These are phyloP conservation scores for Ascochyta viciae-villosae DNA, from an alignment of 2,329 filamentous ascomycete genomes.

Conservation along the genomic window DNA sequence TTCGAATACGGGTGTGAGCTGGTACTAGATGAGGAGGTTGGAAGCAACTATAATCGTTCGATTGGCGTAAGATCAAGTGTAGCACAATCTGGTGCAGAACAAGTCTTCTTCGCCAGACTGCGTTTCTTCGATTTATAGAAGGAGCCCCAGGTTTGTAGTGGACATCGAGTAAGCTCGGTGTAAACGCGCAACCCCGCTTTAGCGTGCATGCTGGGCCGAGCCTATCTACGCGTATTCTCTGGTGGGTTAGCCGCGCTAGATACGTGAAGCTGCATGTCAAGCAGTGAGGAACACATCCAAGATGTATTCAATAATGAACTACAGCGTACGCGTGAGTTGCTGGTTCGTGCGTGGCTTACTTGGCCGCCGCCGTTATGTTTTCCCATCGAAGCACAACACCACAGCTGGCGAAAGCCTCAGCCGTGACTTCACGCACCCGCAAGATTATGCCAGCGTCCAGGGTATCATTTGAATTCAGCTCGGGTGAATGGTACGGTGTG, in stretches of 20 bases:
- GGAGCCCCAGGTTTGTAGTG: not conserved
- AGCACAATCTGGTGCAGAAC: too few relatives aligned
- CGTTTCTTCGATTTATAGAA: too few relatives aligned
- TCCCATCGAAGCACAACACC: not conserved
- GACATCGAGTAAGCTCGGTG: conserved; percentile 8
- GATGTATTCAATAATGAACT: too few relatives aligned
- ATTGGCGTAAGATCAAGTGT: too few relatives aligned
- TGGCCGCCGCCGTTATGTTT: not conserved
- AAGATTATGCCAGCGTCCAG: not conserved
- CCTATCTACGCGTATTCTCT: not conserved
- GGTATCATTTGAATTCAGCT: conserved; percentile 12
- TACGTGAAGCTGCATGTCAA: not conserved
- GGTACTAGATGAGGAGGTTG: too few relatives aligned
- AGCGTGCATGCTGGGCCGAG: conserved; percentile 5
- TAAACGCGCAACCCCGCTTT: conserved; percentile 12
- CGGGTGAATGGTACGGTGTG: not conserved
- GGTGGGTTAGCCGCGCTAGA: not conserved
- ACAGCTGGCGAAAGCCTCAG: not conserved
- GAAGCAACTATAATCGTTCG: too few relatives aligned
- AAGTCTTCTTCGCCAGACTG: too few relatives aligned
- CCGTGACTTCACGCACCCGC: not conserved
- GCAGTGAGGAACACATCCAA: too few relatives aligned
- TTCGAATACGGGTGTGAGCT: too few relatives aligned
- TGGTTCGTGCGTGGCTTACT: not conserved
- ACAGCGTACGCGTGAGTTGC: too few relatives aligned